Conservation (phyloP, 495 filamentous ascomycete species). For the Glutinoglossum americanum region DNA sequence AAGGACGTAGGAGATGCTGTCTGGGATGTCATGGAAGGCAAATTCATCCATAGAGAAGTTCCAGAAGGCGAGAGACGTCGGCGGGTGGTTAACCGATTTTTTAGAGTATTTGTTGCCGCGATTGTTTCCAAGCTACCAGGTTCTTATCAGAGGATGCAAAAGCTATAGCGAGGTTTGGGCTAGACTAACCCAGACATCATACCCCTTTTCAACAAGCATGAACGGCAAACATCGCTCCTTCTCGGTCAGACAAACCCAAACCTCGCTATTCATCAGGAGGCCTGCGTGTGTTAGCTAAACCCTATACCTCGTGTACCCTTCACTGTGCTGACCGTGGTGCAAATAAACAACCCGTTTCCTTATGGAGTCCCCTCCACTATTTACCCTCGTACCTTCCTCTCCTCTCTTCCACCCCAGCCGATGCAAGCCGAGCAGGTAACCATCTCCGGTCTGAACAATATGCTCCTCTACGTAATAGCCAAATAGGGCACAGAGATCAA, state of each 20-base stretch:
- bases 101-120: conserved; percentile 97
- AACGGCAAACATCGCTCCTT: conserved; percentile 72
- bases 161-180: background rate
- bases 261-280: conserved; percentile 94
- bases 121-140: conserved; percentile 84
- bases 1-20: conserved; percentile 82
- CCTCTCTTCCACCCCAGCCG: conserved; percentile 62
- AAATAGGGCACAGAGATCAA: conserved; percentile 71
- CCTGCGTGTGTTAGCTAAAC: conserved; percentile 11
- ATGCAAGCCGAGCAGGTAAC: conserved; percentile 82
- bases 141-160: background rate
- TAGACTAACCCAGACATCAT: conserved; percentile 74
- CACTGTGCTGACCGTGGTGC: conserved; percentile 42
- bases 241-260: conserved; percentile 88
- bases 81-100: conserved; percentile 56
- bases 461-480: conserved; percentile 91
- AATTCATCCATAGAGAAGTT: conserved; percentile 97
- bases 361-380: conserved; percentile 44
- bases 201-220: conserved; percentile 71
- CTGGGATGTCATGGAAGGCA: conserved; percentile 90
- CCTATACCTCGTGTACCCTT: background rate
- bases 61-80: conserved; percentile 66
- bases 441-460: conserved; percentile 81
- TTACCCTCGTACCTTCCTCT: conserved; percentile 53
- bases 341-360: conserved; percentile 81